These are phyloP conservation scores for Cajanus cajan DNA, from an alignment of 306 rosid species.

Conservation along the genomic window DNA sequence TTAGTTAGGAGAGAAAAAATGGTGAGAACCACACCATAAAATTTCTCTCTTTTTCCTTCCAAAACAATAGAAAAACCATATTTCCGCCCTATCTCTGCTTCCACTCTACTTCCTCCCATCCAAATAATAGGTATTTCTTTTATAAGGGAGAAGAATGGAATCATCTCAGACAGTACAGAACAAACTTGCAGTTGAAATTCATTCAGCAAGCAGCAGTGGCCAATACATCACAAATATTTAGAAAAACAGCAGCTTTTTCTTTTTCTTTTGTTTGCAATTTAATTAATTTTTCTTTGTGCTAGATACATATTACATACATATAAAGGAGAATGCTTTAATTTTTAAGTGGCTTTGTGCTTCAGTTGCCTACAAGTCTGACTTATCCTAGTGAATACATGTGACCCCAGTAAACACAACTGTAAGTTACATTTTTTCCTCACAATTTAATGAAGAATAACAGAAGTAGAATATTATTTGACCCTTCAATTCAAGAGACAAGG, in stretches of 20 bases:
- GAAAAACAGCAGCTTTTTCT: neutral
- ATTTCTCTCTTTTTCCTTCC: neutral
- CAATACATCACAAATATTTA: neutral
- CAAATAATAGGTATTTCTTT: neutral
- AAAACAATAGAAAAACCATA: neutral
- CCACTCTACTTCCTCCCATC: neutral
- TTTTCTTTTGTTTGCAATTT: neutral
- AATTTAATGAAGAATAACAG: neutral
- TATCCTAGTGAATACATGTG: neutral
- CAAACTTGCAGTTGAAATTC: neutral
- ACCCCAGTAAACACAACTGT: neutral
- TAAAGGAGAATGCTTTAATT: neutral
- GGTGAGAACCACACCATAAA: neutral
- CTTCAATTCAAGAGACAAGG: constrained; percentile 8
- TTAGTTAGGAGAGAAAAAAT: neutral
- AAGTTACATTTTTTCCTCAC: neutral
- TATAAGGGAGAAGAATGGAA: neutral
- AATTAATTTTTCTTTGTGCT: constrained; percentile 1
- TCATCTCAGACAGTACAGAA: neutral
- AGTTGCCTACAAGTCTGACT: neutral
- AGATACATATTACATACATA: neutral
- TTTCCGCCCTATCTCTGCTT: neutral
- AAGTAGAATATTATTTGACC: constrained; percentile 3
- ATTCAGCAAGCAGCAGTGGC: neutral
- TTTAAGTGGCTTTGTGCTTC: neutral